Percentiles rank a stretch among this genome's conserved stretches.
phyloP scores from a whole-genome alignment of 2,329 filamentous ascomycete species.

The Epichloe sylvatica region DNA sequence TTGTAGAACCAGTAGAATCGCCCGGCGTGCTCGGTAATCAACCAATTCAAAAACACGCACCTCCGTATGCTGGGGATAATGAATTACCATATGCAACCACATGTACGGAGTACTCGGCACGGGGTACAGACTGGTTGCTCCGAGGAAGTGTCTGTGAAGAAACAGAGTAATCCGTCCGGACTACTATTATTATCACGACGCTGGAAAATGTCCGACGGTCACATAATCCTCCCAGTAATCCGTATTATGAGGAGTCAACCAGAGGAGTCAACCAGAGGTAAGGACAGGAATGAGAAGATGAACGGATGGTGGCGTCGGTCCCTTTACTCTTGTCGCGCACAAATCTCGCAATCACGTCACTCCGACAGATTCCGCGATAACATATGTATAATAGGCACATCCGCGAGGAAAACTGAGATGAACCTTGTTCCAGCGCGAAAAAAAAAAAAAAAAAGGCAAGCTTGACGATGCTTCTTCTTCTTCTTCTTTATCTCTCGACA shows the following conservation, averaged over 20 bases:
- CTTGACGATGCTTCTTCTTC: background rate
- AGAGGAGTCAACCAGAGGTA: too few relatives aligned
- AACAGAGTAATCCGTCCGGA: background rate
- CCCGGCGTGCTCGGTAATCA: background rate
- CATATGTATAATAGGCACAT: background rate
- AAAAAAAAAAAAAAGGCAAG: too few relatives aligned
- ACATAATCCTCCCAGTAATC: background rate
- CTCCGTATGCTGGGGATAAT: too few relatives aligned
- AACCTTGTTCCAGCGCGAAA: background rate
- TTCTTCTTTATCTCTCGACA: background rate
- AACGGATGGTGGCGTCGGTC: background rate
- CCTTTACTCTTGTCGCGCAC: background rate
- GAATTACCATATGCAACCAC: background rate
- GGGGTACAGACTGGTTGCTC: too few relatives aligned
- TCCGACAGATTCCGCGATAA: background rate
- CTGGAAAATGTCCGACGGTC: background rate
- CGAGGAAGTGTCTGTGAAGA: background rate
- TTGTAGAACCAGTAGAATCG: background rate
- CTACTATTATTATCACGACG: background rate
- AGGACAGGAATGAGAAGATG: background rate
- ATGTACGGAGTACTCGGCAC: background rate
- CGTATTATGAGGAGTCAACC: background rate
- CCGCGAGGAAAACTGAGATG: background rate
- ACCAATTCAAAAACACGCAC: background rate
- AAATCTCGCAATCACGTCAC: background rate